These are phyloP conservation scores for Calonectria pauciramosa DNA, from an alignment of 2,329 filamentous ascomycete species.

Conservation along the genomic window DNA sequence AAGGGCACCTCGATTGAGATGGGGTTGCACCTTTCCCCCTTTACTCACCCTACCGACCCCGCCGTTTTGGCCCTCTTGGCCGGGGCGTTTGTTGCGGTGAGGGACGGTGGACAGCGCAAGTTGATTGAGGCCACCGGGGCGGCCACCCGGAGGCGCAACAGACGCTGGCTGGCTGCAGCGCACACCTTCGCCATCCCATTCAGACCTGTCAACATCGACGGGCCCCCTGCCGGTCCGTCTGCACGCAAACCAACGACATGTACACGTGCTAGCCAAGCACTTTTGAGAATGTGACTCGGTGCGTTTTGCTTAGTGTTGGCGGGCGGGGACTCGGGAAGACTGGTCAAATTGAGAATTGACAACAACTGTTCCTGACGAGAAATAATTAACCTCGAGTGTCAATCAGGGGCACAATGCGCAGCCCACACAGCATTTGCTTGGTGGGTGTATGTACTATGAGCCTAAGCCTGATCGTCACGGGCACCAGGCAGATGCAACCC, in stretches of 20 bases:
- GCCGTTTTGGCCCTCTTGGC: slow-evolving; percentile 14
- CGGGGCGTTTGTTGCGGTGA: slow-evolving; percentile 32
- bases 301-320: slow-evolving; percentile 34
- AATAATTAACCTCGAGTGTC: slow-evolving; percentile 1
- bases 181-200: slow-evolving; percentile 2
- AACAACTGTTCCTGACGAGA: slow-evolving; percentile 9
- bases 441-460: background rate
- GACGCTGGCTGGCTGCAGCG: slow-evolving; percentile 10
- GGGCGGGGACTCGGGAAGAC: slow-evolving; percentile 15
- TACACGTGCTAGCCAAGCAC: slow-evolving; percentile 38
- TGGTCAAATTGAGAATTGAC: slow-evolving; percentile 25
- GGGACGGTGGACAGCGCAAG: slow-evolving; percentile 4
- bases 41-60: slow-evolving; percentile 4
- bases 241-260: slow-evolving; percentile 43
- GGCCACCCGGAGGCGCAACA: slow-evolving; percentile 16
- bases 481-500: slow-evolving; percentile 11
- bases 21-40: slow-evolving; percentile 19
- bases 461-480: background rate
- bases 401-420: slow-evolving; percentile 8
- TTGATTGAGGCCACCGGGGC: slow-evolving; percentile 15
- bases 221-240: slow-evolving; percentile 27
- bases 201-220: slow-evolving; percentile 17
- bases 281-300: slow-evolving; percentile 40
- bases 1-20: slow-evolving; percentile 3
- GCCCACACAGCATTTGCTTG: background rate